phyloP scores from a whole-genome alignment of 495 filamentous ascomycete genomes.

The Astrothelium subdiscretum region DNA sequence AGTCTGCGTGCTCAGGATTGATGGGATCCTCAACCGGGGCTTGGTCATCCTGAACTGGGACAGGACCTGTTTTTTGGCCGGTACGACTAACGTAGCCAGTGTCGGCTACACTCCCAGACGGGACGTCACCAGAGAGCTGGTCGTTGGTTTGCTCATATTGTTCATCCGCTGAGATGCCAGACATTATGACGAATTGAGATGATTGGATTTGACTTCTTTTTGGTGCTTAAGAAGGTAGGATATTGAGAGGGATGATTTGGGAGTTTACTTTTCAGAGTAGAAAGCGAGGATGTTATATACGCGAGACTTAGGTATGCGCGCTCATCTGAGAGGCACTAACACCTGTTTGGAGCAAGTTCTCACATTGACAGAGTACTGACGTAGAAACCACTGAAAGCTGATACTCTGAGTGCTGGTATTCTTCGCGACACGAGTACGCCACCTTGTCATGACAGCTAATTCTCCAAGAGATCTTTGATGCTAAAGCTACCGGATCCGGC shows the following conservation, averaged over 20 bases:
- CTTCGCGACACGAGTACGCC: no score
- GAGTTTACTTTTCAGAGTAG: not conserved
- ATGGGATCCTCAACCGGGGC: conserved; percentile 39
- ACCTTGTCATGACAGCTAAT: no score
- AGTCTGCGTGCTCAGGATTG: conserved; percentile 33
- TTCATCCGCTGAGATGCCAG: conserved; percentile 9
- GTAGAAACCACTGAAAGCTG: not conserved
- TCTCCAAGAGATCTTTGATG: no score
- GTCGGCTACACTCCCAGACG: conserved; percentile 22
- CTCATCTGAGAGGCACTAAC: no score
- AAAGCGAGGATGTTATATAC: no score
- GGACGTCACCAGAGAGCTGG: conserved; percentile 8
- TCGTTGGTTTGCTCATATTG: conserved; percentile 22
- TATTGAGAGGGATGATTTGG: not conserved
- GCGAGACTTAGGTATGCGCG: no score
- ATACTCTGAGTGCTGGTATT: no score
- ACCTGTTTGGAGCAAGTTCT: no score
- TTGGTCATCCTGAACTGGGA: conserved; percentile 43
- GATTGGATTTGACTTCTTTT: no score
- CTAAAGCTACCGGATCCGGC: not conserved
- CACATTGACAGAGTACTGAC: not conserved
- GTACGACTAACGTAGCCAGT: conserved; percentile 33
- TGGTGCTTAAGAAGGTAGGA: no score
- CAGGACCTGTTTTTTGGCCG: conserved; percentile 31
- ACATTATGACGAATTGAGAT: not conserved